Conservation (phyloP, 2,329 filamentous ascomycete species). For the Botrytis elliptica region DNA sequence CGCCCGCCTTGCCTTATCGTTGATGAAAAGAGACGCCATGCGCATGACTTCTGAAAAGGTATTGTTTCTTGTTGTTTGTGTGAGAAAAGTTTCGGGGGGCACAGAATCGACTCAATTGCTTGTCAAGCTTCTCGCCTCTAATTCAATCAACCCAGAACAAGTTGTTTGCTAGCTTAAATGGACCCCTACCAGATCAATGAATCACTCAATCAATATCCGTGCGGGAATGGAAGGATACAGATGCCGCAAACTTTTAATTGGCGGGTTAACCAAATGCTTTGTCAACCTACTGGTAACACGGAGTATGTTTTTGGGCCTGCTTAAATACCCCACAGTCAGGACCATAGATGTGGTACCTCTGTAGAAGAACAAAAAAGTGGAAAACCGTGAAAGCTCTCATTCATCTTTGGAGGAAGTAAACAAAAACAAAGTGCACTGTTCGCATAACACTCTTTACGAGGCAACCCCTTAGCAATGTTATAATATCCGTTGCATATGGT, state of each 20-base stretch:
- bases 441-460: not conserved
- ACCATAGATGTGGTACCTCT: not conserved
- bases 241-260: conserved; percentile 16
- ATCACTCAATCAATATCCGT: conserved; percentile 5
- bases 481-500: not conserved
- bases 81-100: not conserved
- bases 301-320: not conserved
- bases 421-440: conserved; percentile 17
- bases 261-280: conserved; percentile 7
- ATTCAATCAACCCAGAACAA: not conserved
- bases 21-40: not conserved
- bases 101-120: not conserved
- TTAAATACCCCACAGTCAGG: conserved; percentile 3
- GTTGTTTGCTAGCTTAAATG: conserved; percentile 11
- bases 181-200: not conserved
- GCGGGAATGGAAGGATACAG: conserved; percentile 17
- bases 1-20: conserved; percentile 5
- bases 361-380: conserved; percentile 14
- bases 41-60: conserved; percentile 14
- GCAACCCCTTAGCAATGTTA: not conserved
- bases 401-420: conserved; percentile 1
- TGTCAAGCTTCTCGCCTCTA: conserved; percentile 5
- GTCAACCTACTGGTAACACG: not conserved
- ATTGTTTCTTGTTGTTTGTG: not conserved
- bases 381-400: not conserved